Evolutionary conservation across 495 filamentous ascomycete species (phyloP), one percentile per base, ranked within the genome.

Genomic region (Neurospora hispaniola): DNA sequence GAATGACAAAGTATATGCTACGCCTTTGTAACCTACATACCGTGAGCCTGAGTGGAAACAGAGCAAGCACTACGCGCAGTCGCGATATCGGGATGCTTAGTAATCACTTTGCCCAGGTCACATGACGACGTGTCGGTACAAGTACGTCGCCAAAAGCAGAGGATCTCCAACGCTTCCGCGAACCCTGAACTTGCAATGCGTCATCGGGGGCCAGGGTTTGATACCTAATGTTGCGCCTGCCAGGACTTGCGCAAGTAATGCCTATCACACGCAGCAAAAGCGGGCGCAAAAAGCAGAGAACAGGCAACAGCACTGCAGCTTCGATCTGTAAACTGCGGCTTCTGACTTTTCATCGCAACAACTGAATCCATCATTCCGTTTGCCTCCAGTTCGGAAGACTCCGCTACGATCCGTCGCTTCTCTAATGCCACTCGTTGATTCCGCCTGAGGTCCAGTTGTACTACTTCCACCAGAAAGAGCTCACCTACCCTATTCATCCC

Each of bases 101-200:
- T 62, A 14, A 62, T 6, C 54, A 8, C 40, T 20, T 69, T 38
- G 69, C 62, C 41, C 59, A 70, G n/a, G 27, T 74, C 73, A 74
- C 73, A 27, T 74, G 73, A 74, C 12, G 59, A 23, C 73, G 73
- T 68, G 73, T 69, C 66, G 42, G 16, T 35, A 66, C 35, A 38
- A 4, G 4, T 38, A 38, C 40, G 66, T 62, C 70, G 54, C 71
- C 71, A 20, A 62, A 62, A 62, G 54, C 48, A 62, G 48, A 62
- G 23, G 12, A 62, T 35, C 54, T 27, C 23, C 54, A 35, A 9
- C 54, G 6, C 54, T 62, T 62, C 54, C 54, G 54, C 54, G 23
- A 62, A 62, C 54, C 54, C 54, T 62, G 27, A 62, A 18, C 54
- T 12, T 62, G 54, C 54, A 62, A 35, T 62, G 54, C 54, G 54